A percentile compares a stretch with the other conserved stretches of the same genome.
Evolutionary conservation across 140 eudicot species (phyloP).

Genomic region (Anethum foeniculum): DNA sequence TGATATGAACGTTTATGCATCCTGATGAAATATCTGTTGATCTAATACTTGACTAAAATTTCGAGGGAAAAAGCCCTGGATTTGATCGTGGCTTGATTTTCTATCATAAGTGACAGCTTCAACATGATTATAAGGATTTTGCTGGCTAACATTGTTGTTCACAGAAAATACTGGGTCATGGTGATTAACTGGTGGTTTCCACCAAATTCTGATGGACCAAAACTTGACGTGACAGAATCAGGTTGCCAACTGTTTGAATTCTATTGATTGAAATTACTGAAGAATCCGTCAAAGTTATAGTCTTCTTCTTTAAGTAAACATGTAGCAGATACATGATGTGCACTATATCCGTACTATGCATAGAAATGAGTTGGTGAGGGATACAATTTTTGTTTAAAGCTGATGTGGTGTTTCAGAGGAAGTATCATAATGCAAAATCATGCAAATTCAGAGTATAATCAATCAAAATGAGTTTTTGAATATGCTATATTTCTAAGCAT

Average conservation of each 20-base stretch:
- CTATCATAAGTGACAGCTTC: slow-evolving; percentile 32
- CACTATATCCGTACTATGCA: too few relatives aligned
- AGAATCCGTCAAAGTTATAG: slow-evolving; percentile 33
- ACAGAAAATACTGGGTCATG: slow-evolving; percentile 23
- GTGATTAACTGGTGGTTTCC: slow-evolving; percentile 29
- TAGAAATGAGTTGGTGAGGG: too few relatives aligned
- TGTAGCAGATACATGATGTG: too few relatives aligned
- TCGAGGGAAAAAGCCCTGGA: slow-evolving; percentile 39
- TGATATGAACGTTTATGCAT: slow-evolving; percentile 35
- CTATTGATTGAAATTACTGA: slow-evolving; percentile 28
- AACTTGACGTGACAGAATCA: slow-evolving; percentile 23
- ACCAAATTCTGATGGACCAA: slow-evolving; percentile 17
- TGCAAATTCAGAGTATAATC: too few relatives aligned
- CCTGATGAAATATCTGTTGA: slow-evolving; percentile 35
- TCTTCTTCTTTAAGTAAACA: slow-evolving; percentile 24
- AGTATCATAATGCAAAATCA: too few relatives aligned
- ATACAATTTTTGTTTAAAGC: too few relatives aligned
- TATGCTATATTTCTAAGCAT: too few relatives aligned
- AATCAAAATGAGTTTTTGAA: too few relatives aligned
- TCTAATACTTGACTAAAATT: slow-evolving; percentile 29
- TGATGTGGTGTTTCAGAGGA: too few relatives aligned
- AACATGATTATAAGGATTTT: slow-evolving; percentile 31
- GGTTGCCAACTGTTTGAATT: slow-evolving; percentile 38
- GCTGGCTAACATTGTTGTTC: slow-evolving; percentile 33
- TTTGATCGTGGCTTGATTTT: slow-evolving; percentile 30